Conservation (phyloP, 176 grass and related monocot species). For the sorghum (Sorghum bicolor) region Sorghum_bicolor_NCBIv3 NC_012872.2:12898501-12899000, state of each 20-base stretch:
- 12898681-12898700: constrained; percentile 72
- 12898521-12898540: neutral
- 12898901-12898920: too few species aligned
- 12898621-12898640: neutral
- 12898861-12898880: constrained; percentile 46
- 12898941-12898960: too few species aligned
- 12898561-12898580: neutral
- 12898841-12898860: constrained; percentile 69
- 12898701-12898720: constrained; percentile 64
- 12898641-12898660: neutral
- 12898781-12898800: constrained; percentile 69
- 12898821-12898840: constrained; percentile 55
- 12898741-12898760: constrained; percentile 49
- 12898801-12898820: constrained; percentile 55
- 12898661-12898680: neutral
- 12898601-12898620: too few species aligned
- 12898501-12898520: neutral
- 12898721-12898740: constrained; percentile 50
- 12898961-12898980: too few species aligned
- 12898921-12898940: too few species aligned
- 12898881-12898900: neutral
- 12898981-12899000: too few species aligned
- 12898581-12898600: too few species aligned
- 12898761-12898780: constrained; percentile 79
- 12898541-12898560: neutral